Percentiles rank a stretch among this genome's conserved stretches.
phyloP scores from a whole-genome alignment of 371 early-diverging fungal species.

The Zychaea mexicana region DNA sequence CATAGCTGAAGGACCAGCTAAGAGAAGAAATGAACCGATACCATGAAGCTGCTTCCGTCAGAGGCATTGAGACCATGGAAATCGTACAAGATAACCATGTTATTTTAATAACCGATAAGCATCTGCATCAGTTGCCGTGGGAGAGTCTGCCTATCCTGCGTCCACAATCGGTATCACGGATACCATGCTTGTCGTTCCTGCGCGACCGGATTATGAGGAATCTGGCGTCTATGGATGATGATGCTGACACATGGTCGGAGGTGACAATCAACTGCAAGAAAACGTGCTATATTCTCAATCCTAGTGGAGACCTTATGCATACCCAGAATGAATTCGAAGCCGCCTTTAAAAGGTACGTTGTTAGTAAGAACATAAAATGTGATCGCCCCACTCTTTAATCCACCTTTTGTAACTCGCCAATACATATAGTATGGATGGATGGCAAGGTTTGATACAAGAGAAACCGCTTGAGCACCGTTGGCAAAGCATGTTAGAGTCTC shows the following conservation, averaged over 20 bases:
- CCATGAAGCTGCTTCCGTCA: constrained; percentile 18
- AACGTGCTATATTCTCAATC: constrained; percentile 87
- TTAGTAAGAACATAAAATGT: no score
- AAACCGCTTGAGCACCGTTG: constrained; percentile 74
- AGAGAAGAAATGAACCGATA: constrained; percentile 20
- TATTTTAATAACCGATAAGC: constrained; percentile 82
- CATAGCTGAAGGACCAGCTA: constrained; percentile 26
- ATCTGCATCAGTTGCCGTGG: constrained; percentile 82
- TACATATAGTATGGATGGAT: constrained; percentile 34
- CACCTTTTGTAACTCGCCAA: background rate
- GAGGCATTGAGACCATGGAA: constrained; percentile 21
- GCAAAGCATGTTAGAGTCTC: constrained; percentile 53
- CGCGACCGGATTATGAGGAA: constrained; percentile 61
- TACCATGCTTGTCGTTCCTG: constrained; percentile 79
- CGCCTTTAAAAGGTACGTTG: constrained; percentile 53
- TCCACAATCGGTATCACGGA: constrained; percentile 71
- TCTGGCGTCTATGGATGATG: constrained; percentile 15
- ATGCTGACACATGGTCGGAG: constrained; percentile 36
- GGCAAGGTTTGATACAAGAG: constrained; percentile 74
- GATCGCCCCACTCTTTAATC: background rate
- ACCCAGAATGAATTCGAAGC: constrained; percentile 80
- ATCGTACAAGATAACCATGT: constrained; percentile 55
- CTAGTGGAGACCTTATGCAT: constrained; percentile 78
- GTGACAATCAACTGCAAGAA: constrained; percentile 50
- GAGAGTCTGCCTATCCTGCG: constrained; percentile 81